Percentiles rank a stretch among this genome's conserved stretches.
Evolutionary conservation across 495 filamentous ascomycete genomes (phyloP).

Genomic region (Xylaria cubensis): DNA sequence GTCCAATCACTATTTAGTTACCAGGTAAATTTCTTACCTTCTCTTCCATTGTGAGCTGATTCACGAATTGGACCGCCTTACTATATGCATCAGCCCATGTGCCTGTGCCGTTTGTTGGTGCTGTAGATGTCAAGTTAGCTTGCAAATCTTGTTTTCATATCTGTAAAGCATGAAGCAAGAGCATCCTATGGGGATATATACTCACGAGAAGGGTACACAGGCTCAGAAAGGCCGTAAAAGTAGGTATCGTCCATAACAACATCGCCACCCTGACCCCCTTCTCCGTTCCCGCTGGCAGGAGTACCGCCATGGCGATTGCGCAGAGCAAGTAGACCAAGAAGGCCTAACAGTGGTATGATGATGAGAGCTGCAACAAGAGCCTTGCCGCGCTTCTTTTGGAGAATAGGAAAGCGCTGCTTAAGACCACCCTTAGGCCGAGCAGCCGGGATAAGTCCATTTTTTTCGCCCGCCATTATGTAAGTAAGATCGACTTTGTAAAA

Average conservation of each 20-base stretch:
- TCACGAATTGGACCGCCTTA: slow-evolving; percentile 78
- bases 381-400: slow-evolving; percentile 46
- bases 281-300: slow-evolving; percentile 27
- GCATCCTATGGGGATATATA: slow-evolving; percentile 34
- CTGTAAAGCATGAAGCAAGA: not conserved
- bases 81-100: slow-evolving; percentile 77
- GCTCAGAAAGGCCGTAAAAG: slow-evolving; percentile 67
- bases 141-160: no score
- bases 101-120: slow-evolving; percentile 49
- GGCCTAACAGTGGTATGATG: slow-evolving; percentile 42
- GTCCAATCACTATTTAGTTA: not conserved
- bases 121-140: slow-evolving; percentile 52
- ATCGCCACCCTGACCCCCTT: slow-evolving; percentile 8
- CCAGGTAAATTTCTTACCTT: slow-evolving; percentile 66
- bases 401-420: slow-evolving; percentile 47
- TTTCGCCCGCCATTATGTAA: slow-evolving; percentile 7
- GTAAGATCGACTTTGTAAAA: not conserved
- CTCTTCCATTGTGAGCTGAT: slow-evolving; percentile 80
- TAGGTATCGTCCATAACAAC: slow-evolving; percentile 50
- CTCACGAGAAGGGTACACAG: slow-evolving; percentile 85
- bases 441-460: not conserved
- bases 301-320: slow-evolving; percentile 28
- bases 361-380: slow-evolving; percentile 42
- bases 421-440: slow-evolving; percentile 32
- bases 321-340: slow-evolving; percentile 40